Percentiles rank a stretch among this genome's conserved stretches.
Conservation (phyloP, 345 rosid species). For the Hibiscus trionum region DNA sequence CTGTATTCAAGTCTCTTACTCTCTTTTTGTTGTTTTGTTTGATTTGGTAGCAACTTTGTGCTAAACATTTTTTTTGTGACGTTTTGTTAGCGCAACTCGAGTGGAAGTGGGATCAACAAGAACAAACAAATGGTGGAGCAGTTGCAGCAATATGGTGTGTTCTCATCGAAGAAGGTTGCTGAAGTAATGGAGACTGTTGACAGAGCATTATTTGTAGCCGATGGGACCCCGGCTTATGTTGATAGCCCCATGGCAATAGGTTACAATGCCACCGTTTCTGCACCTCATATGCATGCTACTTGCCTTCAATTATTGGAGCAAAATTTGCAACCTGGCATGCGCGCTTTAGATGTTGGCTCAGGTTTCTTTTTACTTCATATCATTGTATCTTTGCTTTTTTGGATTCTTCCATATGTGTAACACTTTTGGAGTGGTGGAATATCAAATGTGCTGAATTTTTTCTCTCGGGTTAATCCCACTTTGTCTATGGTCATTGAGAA, state of each 20-base stretch:
- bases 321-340: conserved; percentile 87
- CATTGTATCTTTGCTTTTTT: not conserved
- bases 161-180: conserved; percentile 57
- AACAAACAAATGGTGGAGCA: conserved; percentile 68
- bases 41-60: not conserved
- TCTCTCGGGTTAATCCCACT: not conserved
- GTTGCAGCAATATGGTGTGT: conserved; percentile 54
- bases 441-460: not conserved
- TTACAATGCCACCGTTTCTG: conserved; percentile 94
- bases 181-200: conserved; percentile 85
- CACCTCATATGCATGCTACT: conserved; percentile 98
- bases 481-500: not conserved
- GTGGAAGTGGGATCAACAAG: conserved; percentile 39
- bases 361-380: conserved; percentile 31
- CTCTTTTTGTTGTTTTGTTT: not conserved
- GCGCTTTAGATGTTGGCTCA: conserved; percentile 91
- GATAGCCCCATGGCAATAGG: conserved; percentile 89
- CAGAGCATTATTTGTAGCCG: conserved; percentile 74
- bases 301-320: conserved; percentile 80
- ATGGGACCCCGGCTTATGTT: conserved; percentile 59
- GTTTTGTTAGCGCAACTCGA: conserved; percentile 37
- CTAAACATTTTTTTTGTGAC: conserved; percentile 9
- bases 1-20: not conserved
- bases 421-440: not conserved
- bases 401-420: not conserved